These are phyloP conservation scores for Sinapis alba DNA, from an alignment of 441 rosid species.

Conservation along the genomic window DNA sequence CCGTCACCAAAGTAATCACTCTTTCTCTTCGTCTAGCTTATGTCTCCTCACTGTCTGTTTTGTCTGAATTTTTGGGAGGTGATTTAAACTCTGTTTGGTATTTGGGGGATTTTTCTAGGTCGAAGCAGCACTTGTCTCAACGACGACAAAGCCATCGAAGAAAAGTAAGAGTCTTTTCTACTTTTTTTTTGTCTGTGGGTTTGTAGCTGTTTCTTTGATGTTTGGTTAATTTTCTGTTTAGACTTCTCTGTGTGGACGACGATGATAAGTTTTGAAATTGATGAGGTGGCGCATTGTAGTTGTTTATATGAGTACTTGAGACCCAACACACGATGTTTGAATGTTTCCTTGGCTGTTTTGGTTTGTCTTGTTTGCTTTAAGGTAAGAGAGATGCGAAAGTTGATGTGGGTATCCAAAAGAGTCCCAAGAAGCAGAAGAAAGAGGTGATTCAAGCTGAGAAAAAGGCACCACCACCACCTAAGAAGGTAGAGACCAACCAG, in stretches of 20 bases:
- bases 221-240: neutral
- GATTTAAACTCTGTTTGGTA: neutral
- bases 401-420: constrained; percentile 44
- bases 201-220: neutral
- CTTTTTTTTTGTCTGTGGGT: neutral
- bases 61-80: neutral
- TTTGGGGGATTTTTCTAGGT: constrained; percentile 39
- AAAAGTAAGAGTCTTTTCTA: constrained; percentile 46
- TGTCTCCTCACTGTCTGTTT: neutral
- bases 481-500: constrained; percentile 33
- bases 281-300: neutral
- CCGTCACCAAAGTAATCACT: constrained; percentile 51
- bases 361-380: neutral
- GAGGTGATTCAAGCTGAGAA: constrained; percentile 41
- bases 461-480: constrained; percentile 39
- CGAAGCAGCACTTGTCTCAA: constrained; percentile 45
- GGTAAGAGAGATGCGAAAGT: constrained; percentile 75
- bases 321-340: neutral
- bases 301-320: neutral
- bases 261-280: neutral
- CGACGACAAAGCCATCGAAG: constrained; percentile 44
- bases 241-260: neutral
- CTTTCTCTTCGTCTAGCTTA: neutral
- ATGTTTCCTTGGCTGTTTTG: neutral
- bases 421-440: constrained; percentile 68